Evolutionary conservation across 2,329 filamentous ascomycete species (phyloP), one percentile per base, ranked within the genome.

Genomic region (Parascedosporium putredinis): DNA sequence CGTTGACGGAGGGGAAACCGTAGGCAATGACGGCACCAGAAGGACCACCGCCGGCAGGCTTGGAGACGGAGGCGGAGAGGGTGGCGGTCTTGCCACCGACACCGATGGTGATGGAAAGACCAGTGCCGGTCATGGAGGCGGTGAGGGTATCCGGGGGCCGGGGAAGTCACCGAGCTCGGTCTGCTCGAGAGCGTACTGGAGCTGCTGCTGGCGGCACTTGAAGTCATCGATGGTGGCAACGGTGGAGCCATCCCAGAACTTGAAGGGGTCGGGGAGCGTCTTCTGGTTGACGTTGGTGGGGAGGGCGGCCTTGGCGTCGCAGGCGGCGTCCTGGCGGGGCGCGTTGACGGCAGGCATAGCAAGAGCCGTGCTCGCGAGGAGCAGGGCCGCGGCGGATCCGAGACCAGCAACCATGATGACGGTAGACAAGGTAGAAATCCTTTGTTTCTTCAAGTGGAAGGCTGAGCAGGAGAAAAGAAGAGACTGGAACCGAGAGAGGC

Each of bases 11-110:
- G 6, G 71, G 62, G 34, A 66, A 74, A 38, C 75, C 78, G 55
- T 76, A 75, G 48, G 70, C 71, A 56, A 81, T 78, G 60, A 82
- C 74, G 52, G 76, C 77, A 5, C 76, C 75, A 58, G 72, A 73
- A 2, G 76, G 74, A 1, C 51, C 48, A 4, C 66, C 68, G 49
- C 73, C 70, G 23, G 59, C 64, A 5, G 66, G 64, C 58, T 69
- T 68, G 33, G 53, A 62, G 62, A 77, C 69, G 18, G 38, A 42
- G 29, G 62, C 59, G 3, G 67, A 66, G 4, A 47, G 45, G 7
- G 34, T 60, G 40, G 61, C 60, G 48, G 57, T 62, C 16, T 61
- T 60, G 20, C 64, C 64, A 34, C 56, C 59, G 12, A 63, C 67
- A 12, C 67, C 69, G 36, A 72, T 64, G 55, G 61, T 67, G 55